Base-by-base conservation (phyloP, 495 filamentous ascomycete genomes). In the Aspergillus hancockii region DNA sequence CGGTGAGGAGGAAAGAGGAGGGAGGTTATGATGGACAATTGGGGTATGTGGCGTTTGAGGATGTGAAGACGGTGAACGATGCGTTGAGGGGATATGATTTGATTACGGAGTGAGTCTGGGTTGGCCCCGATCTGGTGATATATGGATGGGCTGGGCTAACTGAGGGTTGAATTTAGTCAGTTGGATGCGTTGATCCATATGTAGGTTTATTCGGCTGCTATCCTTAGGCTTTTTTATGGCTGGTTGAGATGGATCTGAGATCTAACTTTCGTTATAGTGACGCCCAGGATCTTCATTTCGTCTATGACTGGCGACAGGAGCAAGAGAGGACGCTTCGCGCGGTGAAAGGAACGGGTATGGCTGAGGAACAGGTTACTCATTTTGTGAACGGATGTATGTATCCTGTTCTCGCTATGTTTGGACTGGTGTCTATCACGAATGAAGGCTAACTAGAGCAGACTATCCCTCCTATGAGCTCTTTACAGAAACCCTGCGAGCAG, bases 111-210 rank as follows among this genome's bases (percentile, higher is more conserved):
- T 83, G 67, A 65, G 80, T 75, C 38, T 8, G 14, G 13, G 21
- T 72, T 36, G 1, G 12, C 23, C 52, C 25, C 52, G 16, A 22
- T n/a, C n/a, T n/a, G 3, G 25, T 22, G 7, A 2, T 36, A 19
- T 25, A 1, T 1, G 43, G 28, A 28, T 34, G 7, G 1, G 7
- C 2, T 13, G 16, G n/a, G 23, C 49, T 56, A 47, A 56, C 30
- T 23, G 21, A n/a, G 1, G 10, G 40, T 41, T 41, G 5, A 19
- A 19, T 53, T 54, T 61, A 86, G 84, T 62, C 75, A 79, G 57
- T 82, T 96, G 38, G 84, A 94, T 71, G 89, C 90, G 13, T 84
- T 97, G 67, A 84, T 97, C 46, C 93, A 96, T 71, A 86, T 97
- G 85, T 87, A 72, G 66, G 81, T 67, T 28, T 32, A 40, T 43